Conservation (phyloP, 495 filamentous ascomycete genomes). For the Talaromyces liani region DNA sequence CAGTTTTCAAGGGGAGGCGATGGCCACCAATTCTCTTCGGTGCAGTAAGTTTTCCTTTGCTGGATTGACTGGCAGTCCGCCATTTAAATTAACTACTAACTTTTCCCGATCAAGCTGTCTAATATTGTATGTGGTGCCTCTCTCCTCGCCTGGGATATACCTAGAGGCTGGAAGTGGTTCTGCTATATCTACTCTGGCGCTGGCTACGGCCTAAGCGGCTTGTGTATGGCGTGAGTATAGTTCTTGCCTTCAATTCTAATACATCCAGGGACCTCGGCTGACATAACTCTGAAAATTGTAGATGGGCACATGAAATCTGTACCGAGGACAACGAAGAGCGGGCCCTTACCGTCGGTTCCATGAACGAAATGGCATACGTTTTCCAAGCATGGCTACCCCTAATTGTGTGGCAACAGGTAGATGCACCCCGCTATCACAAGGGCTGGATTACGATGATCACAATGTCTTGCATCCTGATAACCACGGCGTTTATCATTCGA, state of each 20-base stretch:
- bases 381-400: slow-evolving; percentile 43
- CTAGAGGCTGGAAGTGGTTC: slow-evolving; percentile 34
- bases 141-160: slow-evolving; percentile 39
- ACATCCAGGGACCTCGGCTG: no score
- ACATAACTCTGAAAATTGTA: slow-evolving; percentile 11
- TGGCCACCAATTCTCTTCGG: slow-evolving; percentile 49
- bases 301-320: slow-evolving; percentile 46
- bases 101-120: slow-evolving; percentile 17
- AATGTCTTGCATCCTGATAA: slow-evolving; percentile 26
- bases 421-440: slow-evolving; percentile 40
- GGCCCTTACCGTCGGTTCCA: slow-evolving; percentile 38
- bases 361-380: slow-evolving; percentile 45
- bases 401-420: slow-evolving; percentile 45
- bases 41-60: slow-evolving; percentile 28
- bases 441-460: slow-evolving; percentile 36
- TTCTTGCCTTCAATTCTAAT: not conserved
- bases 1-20: slow-evolving; percentile 42
- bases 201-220: slow-evolving; percentile 31
- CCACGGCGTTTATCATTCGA: slow-evolving; percentile 17
- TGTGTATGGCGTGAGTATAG: slow-evolving; percentile 33
- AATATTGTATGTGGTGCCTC: slow-evolving; percentile 33
- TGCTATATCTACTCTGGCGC: slow-evolving; percentile 33
- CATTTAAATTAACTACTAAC: slow-evolving; percentile 5
- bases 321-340: slow-evolving; percentile 45
- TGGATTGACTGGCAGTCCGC: not conserved